Conservation (phyloP, 2,329 filamentous ascomycete genomes). For the Lachnellula subtilissima region DNA sequence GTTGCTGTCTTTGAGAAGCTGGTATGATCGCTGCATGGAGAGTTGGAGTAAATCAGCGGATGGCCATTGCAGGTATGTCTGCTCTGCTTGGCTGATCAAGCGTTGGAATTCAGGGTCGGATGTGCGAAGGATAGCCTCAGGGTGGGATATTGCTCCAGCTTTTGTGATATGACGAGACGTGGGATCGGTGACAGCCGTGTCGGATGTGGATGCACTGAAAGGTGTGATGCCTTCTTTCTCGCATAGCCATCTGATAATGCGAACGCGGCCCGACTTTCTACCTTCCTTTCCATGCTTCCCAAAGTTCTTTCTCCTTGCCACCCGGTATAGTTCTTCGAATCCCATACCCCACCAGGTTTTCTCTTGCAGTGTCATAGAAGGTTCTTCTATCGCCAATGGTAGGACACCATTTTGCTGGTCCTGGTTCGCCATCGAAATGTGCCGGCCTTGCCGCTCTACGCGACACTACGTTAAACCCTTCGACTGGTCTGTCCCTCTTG, state of each 20-base stretch:
- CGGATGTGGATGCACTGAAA: slow-evolving; percentile 3
- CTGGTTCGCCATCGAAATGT: not conserved
- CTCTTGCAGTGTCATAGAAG: slow-evolving; percentile 12
- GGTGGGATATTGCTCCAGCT: slow-evolving; percentile 12
- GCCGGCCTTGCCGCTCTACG: too few species aligned
- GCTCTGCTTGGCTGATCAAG: slow-evolving; percentile 5
- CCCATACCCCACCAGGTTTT: slow-evolving; percentile 13
- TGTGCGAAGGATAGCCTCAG: slow-evolving; percentile 12
- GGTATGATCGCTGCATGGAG: slow-evolving; percentile 14
- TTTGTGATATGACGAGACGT: too few species aligned
- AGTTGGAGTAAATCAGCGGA: slow-evolving; percentile 4
- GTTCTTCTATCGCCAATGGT: not conserved
- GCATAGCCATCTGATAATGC: slow-evolving; percentile 16
- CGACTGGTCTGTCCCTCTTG: too few species aligned
- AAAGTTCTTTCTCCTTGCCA: slow-evolving; percentile 8
- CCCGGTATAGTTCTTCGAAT: slow-evolving; percentile 14
- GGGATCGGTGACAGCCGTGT: not conserved
- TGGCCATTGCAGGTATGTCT: slow-evolving; percentile 2
- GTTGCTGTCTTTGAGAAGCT: slow-evolving; percentile 12
- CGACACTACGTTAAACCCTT: too few species aligned
- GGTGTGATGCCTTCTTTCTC: slow-evolving; percentile 11
- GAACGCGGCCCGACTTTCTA: slow-evolving; percentile 11
- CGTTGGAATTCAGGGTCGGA: slow-evolving; percentile 8
- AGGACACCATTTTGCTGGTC: not conserved
- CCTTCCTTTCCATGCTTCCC: slow-evolving; percentile 8